These are phyloP conservation scores for Straminergon stramineum DNA, from an alignment of 225 moss, liverwort and hornwort species.

Conservation along the genomic window DNA sequence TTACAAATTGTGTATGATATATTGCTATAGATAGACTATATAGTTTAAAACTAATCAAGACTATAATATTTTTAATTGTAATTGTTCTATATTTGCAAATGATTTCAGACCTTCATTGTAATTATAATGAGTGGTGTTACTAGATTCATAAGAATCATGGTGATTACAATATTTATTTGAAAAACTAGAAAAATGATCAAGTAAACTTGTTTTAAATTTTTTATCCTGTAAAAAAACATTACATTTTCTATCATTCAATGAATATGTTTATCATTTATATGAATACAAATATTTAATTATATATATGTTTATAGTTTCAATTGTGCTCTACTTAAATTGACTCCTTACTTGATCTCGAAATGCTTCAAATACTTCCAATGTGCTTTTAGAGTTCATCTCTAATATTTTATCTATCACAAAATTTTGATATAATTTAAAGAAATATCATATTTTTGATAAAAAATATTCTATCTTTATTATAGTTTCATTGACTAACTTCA, in stretches of 20 bases:
- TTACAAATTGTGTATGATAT: neutral
- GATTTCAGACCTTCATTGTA: neutral
- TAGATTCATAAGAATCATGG: conserved; percentile 12
- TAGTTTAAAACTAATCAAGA: neutral
- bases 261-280: no score
- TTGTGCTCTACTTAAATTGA: neutral
- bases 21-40: no score
- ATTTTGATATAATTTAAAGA: neutral
- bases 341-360: neutral
- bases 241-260: neutral
- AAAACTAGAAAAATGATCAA: neutral
- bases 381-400: neutral
- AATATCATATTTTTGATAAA: no score
- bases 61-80: neutral
- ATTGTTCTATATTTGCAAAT: neutral
- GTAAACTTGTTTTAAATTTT: neutral
- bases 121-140: neutral
- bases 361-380: neutral
- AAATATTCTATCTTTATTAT: neutral
- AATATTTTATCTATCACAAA: neutral
- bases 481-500: no score
- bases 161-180: neutral
- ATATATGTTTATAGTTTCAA: neutral
- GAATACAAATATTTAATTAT: no score
- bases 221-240: neutral